A percentile compares a stretch with the other conserved stretches of the same genome.
phyloP scores from a whole-genome alignment of 2,329 filamentous ascomycete genomes.

The Claviceps humidiphila region DNA sequence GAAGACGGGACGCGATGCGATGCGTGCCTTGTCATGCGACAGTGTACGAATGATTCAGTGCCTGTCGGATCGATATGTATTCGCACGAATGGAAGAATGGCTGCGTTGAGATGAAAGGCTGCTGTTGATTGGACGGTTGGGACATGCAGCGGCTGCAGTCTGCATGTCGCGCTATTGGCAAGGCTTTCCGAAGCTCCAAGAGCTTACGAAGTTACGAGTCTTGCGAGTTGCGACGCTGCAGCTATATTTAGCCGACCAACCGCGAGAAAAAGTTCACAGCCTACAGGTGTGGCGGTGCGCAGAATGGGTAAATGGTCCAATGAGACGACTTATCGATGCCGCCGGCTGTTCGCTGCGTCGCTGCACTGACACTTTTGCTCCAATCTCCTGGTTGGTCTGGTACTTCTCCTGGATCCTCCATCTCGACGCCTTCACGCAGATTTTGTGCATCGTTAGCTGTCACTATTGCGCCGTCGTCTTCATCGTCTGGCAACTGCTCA shows the following conservation, averaged over 20 bases:
- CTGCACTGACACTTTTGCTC: neutral
- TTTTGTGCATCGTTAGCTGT: neutral
- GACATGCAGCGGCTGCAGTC: neutral
- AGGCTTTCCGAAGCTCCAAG: neutral
- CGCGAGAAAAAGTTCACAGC: too few relatives aligned
- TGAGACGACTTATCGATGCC: neutral
- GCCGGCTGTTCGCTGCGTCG: neutral
- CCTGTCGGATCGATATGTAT: too few relatives aligned
- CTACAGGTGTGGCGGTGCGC: too few relatives aligned
- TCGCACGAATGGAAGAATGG: too few relatives aligned
- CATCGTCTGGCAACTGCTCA: neutral
- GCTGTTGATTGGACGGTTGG: neutral
- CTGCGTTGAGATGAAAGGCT: too few relatives aligned
- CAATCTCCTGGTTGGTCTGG: neutral
- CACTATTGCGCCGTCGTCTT: neutral
- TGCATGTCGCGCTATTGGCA: neutral
- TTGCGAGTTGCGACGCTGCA: neutral
- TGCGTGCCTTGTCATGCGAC: too few relatives aligned
- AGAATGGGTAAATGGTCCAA: neutral
- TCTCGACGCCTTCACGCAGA: conserved; percentile 1
- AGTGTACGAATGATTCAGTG: too few relatives aligned
- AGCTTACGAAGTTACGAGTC: neutral
- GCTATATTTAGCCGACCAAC: neutral
- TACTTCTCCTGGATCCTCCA: neutral
- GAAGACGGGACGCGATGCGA: too few relatives aligned